Base-by-base conservation (phyloP, 805 yeast species). In the Saccharomyces jurei region DNA sequence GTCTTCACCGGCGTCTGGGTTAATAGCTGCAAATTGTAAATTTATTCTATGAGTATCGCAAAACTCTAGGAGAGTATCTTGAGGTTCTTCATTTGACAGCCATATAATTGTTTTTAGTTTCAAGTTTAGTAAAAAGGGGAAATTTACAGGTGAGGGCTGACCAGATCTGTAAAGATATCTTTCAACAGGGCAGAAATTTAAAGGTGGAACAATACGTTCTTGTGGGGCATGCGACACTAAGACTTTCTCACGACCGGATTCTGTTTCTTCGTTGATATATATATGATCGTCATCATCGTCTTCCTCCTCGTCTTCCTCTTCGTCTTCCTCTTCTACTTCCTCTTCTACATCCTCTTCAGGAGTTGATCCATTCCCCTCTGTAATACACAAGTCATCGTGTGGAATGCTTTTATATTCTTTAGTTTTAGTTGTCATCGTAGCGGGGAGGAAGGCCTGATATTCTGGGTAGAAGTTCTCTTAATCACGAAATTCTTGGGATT, bases 1-100 rank as follows among this genome's bases (percentile, higher is more conserved):
- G 60, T 78, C 82, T 52, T 70, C 74, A 22, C 89, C 81, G 58
- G 86, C 83, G 61, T 90, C 96, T 28, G 89, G 86, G 52, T 84
- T 81, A 51, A 87, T 79, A 1, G 95, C 95, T 41, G 89, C 85
- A 69, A 89, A 94, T 69, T 87, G 92, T 49, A 94, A 76, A 57
- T 80, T 79, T 57, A 94, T 89, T 55, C 81, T 79, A 61, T 85
- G 78, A 25, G 77, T 80, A 56, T 85, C 88, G 49, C 91, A 87
- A 68, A 88, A 94, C 63, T 85, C 91, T 52, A 90, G 72, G 59
- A 94, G 81, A 50, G 84, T 87, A 63, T 92, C 98, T 56, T 83
- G 86, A 0, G 99, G 99, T 68, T 92, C 99, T 66, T 92, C 99
- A 41, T 87, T 86, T 1, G 97, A 96, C 48, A 94, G 76, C 99